These are phyloP conservation scores for Tulasnella sp. DNA, from an alignment of 768 basidiomycete species.

Conservation along the genomic window DNA sequence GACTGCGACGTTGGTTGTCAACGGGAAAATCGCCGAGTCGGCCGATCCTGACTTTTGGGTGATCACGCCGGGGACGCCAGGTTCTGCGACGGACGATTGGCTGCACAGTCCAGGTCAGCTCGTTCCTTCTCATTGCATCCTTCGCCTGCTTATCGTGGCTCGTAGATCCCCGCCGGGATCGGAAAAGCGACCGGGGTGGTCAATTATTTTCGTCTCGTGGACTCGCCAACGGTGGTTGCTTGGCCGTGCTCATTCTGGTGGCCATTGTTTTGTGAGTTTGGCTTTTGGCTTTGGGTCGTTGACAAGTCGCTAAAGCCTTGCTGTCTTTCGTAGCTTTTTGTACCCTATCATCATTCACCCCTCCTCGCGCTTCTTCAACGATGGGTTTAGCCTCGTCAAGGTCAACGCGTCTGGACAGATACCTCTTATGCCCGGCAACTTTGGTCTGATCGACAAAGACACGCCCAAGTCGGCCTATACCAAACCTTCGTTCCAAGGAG, in stretches of 20 bases:
- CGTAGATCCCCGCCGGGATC: conserved; percentile 17
- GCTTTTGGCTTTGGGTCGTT: not conserved
- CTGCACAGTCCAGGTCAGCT: conserved; percentile 14
- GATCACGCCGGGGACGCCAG: conserved; percentile 17
- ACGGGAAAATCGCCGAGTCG: conserved; percentile 8
- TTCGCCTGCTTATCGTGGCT: not conserved
- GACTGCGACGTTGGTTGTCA: not conserved
- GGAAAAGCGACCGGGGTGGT: conserved; percentile 26
- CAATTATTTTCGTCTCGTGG: conserved; percentile 29
- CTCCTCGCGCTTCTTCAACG: not conserved
- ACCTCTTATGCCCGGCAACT: conserved; percentile 36
- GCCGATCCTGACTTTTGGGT: conserved; percentile 16
- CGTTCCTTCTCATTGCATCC: not conserved
- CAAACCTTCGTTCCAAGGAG: conserved; percentile 39
- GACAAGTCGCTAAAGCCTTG: not conserved
- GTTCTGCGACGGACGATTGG: conserved; percentile 16
- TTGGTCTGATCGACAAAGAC: conserved; percentile 57
- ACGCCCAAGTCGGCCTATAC: conserved; percentile 51
- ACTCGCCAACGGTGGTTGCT: conserved; percentile 28
- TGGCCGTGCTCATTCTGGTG: conserved; percentile 23
- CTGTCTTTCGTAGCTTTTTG: not conserved
- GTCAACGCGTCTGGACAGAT: conserved; percentile 84
- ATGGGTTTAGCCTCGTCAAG: conserved; percentile 55
- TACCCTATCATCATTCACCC: not conserved
- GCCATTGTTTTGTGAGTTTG: conserved; percentile 24